These are phyloP conservation scores for Sindora glabra DNA, from an alignment of 306 rosid genomes.

Conservation along the genomic window DNA sequence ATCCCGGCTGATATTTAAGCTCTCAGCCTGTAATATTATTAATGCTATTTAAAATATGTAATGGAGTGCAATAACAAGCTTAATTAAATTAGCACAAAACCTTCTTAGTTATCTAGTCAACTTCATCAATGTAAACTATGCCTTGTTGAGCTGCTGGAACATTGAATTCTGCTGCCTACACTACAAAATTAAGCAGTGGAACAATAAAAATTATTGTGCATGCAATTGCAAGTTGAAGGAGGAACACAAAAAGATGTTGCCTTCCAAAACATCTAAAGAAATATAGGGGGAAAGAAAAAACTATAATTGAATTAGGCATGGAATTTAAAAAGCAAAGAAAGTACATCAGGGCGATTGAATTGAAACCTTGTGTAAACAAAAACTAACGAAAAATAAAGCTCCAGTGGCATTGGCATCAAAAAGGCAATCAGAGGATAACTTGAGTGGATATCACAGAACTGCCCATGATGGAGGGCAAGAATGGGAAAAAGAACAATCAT, in stretches of 20 bases:
- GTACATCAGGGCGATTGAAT: too few species aligned
- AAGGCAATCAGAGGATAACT: not conserved
- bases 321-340: not conserved
- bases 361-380: too few species aligned
- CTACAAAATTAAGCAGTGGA: constrained; percentile 15
- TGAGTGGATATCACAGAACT: not conserved
- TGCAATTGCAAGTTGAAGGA: constrained; percentile 2
- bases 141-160: constrained; percentile 99
- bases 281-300: not conserved
- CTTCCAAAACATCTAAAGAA: not conserved
- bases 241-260: not conserved
- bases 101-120: constrained; percentile 99
- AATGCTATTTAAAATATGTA: constrained; percentile 11
- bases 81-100: constrained; percentile 26
- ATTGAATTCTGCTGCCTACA: constrained; percentile 94
- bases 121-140: constrained; percentile 94
- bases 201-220: constrained; percentile 10
- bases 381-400: too few species aligned
- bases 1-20: constrained; percentile 87
- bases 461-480: not conserved
- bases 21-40: constrained; percentile 66
- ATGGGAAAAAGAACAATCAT: not conserved
- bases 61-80: not conserved
- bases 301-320: not conserved
- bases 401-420: not conserved